Conservation (phyloP, 805 yeast genomes). For the Candida mattraensis region DNA sequence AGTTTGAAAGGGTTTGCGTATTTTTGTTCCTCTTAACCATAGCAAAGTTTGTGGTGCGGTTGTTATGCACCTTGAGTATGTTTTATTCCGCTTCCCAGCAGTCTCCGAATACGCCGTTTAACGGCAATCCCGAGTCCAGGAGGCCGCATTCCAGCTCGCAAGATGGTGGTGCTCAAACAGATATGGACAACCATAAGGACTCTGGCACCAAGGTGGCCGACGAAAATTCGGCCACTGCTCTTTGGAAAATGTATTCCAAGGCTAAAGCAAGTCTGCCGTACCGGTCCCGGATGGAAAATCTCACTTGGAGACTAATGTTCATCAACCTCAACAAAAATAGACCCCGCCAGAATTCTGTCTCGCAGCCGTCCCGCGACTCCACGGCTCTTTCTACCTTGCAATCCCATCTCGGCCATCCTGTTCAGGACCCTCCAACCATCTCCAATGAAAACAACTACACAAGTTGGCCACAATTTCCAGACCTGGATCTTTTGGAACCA, state of each 20-base stretch:
- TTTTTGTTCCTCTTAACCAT: constrained; percentile 1
- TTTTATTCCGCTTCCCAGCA: no score
- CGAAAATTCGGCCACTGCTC: constrained; percentile 46
- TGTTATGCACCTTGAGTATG: no score
- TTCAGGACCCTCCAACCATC: constrained; percentile 1
- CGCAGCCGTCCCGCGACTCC: constrained; percentile 1
- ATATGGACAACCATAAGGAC: no score
- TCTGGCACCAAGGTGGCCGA: constrained; percentile 21
- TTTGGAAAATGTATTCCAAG: constrained; percentile 81
- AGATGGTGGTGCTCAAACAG: no score
- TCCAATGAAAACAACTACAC: constrained; percentile 23
- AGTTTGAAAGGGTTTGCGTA: no score
- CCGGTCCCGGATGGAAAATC: constrained; percentile 73
- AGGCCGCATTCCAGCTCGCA: no score
- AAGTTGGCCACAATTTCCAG: constrained; percentile 38
- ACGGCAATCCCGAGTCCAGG: no score
- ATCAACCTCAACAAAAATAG: constrained; percentile 35
- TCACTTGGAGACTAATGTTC: constrained; percentile 87
- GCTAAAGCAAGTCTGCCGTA: constrained; percentile 77
- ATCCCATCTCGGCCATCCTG: not conserved
- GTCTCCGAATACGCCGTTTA: no score
- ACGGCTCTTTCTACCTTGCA: constrained; percentile 1
- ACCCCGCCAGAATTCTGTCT: constrained; percentile 3
- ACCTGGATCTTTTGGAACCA: constrained; percentile 23
- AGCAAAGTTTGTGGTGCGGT: no score